Evolutionary conservation across 768 basidiomycete species (phyloP), one percentile per base, ranked within the genome.

Genomic region (Melanogaster broomeanus): DNA sequence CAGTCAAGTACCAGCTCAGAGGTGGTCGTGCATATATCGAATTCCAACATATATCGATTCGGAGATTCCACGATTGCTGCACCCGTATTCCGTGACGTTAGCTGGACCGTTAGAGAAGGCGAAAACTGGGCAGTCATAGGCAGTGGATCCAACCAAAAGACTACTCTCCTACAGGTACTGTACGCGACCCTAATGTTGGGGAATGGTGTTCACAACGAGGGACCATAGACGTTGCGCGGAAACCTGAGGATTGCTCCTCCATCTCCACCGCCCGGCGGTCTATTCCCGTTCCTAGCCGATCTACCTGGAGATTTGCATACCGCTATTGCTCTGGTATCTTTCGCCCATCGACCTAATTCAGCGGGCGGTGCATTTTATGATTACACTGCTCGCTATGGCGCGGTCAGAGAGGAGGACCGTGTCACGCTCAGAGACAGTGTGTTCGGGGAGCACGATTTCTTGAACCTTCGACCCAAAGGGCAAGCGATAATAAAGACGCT

Each of bases 301-400:
- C 56, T 71, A 21, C 48, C 63, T 18, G 59, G 62, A 15, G 80
- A 89, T 56, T 75, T 85, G 0, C 78, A 78, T 53, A 62, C 74
- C 8, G 68, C 68, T 28, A 63, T 90, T 30, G 72, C 77, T 15
- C 65, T 83, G 30, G 87, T 91, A 9, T 84, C 86, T 1, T 90
- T 90, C 55, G 77, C 84, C 0, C 83, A 88, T 53, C 77, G 84
- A 16, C 73, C 78, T 2, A 74, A 77, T 18, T 74, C 74, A 1
- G 71, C 77, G 0, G 82, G 82, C 0, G 85, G 87, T 8, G 89
- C 80, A 11, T 98, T 98, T 72, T 88, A 89, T 53, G 95, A 98
- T 70, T 97, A 88, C 62, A 89, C 93, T 0, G 93, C 94, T 3
- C 83, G 94, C 3, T 98, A 98, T 64, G 93, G 91, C 19, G 88